phyloP scores from a whole-genome alignment of 23 red algal species.

The Gracilariopsis chorda region DNA sequence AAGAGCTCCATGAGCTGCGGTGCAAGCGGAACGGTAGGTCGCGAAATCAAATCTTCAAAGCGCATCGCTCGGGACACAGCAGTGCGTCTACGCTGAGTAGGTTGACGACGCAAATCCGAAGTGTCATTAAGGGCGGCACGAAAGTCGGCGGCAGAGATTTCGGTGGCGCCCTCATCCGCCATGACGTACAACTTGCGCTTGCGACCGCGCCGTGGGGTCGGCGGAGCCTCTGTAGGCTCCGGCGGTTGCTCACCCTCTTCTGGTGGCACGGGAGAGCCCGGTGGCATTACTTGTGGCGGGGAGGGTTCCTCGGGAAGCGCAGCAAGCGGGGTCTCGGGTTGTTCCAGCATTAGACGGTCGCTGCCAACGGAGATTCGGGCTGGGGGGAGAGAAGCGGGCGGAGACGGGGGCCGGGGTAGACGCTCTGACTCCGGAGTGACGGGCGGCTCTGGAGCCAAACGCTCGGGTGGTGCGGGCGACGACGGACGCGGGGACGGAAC shows the following conservation, averaged over 20 bases:
- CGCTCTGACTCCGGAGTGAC: background rate
- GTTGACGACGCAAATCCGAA: background rate
- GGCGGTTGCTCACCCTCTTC: background rate
- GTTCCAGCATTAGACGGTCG: background rate
- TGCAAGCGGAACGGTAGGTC: conserved; percentile 20
- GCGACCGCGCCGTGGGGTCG: background rate
- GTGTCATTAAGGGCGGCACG: conserved; percentile 34
- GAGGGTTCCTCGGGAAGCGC: background rate
- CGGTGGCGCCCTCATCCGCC: conserved; percentile 22
- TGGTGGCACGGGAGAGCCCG: background rate
- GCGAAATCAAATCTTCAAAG: background rate
- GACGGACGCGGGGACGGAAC: background rate
- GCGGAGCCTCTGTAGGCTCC: background rate
- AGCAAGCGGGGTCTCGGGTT: background rate
- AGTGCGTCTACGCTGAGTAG: background rate
- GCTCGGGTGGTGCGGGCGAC: background rate
- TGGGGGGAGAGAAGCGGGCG: background rate
- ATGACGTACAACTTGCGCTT: conserved; percentile 27
- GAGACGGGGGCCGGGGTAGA: background rate
- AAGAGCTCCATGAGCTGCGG: conserved; percentile 43
- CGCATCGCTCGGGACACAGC: background rate
- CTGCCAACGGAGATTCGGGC: background rate
- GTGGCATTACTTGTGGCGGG: background rate
- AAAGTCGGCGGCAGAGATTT: conserved; percentile 21
- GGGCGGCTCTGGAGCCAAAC: background rate